Conservation (phyloP, 2,329 filamentous ascomycete genomes). For the Penicillium sp. region DNA sequence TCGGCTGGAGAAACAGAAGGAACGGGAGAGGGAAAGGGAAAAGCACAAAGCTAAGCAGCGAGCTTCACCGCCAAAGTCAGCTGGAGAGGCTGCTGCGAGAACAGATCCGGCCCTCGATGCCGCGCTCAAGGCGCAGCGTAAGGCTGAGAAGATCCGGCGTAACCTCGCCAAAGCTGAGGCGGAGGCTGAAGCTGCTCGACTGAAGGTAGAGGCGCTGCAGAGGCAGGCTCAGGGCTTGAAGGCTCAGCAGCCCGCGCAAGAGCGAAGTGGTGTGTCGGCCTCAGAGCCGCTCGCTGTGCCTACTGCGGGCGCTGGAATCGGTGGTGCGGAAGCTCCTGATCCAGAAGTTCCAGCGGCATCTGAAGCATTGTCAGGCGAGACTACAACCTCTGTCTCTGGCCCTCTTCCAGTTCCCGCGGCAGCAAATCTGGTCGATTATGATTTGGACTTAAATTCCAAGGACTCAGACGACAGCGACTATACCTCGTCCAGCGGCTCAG, state of each 20-base stretch:
- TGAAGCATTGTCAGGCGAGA: background rate
- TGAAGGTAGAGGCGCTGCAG: slow-evolving; percentile 36
- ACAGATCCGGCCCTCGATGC: slow-evolving; percentile 33
- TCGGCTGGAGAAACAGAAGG: slow-evolving; percentile 42
- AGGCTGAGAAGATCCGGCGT: slow-evolving; percentile 44
- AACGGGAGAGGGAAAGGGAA: slow-evolving; percentile 34
- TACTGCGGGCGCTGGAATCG: background rate
- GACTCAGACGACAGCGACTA: slow-evolving; percentile 35
- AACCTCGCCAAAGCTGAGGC: slow-evolving; percentile 54
- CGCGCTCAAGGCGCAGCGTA: slow-evolving; percentile 39
- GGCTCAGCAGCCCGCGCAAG: background rate
- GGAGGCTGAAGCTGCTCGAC: slow-evolving; percentile 41
- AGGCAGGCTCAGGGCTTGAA: slow-evolving; percentile 21
- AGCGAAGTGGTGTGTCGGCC: background rate
- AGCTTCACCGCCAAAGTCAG: slow-evolving; percentile 1
- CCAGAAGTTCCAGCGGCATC: background rate
- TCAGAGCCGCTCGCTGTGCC: background rate
- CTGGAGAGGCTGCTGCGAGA: slow-evolving; percentile 26
- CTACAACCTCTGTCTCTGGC: background rate
- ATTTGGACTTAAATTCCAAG: slow-evolving; percentile 19
- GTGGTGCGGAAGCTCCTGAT: background rate
- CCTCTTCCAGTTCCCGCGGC: background rate
- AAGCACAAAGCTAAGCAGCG: slow-evolving; percentile 30
- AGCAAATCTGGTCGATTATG: slow-evolving; percentile 7
- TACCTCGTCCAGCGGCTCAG: slow-evolving; percentile 43